phyloP scores from a whole-genome alignment of 208 protist species.

The Porcisia hertigi region DNA sequence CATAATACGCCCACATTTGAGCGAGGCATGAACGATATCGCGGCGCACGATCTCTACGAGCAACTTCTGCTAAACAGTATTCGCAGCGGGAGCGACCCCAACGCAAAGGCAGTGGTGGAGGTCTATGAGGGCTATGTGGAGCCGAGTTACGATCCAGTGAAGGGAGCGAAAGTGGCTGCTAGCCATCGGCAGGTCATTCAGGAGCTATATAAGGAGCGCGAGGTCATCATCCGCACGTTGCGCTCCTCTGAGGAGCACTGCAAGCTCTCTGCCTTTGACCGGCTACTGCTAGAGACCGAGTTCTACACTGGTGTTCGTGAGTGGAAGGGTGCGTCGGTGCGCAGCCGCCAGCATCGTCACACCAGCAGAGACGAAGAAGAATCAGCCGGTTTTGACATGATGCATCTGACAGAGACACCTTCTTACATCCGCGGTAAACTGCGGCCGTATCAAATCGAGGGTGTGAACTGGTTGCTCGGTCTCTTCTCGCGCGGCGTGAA shows the following conservation, averaged over 20 bases:
- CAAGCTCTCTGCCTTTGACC: slow-evolving; percentile 68
- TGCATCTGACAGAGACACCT: slow-evolving; percentile 84
- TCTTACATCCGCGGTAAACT: slow-evolving; percentile 92
- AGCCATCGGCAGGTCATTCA: slow-evolving; percentile 36
- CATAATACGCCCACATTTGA: slow-evolving; percentile 51
- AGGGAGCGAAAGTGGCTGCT: slow-evolving; percentile 38
- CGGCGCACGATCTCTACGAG: slow-evolving; percentile 78
- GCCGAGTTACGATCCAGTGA: slow-evolving; percentile 56
- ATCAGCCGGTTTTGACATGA: slow-evolving; percentile 52
- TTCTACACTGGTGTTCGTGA: slow-evolving; percentile 87
- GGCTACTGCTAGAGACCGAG: slow-evolving; percentile 78
- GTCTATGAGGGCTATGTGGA: slow-evolving; percentile 73
- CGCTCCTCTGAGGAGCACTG: slow-evolving; percentile 68
- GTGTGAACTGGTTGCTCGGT: slow-evolving; percentile 98
- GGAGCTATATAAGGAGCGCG: slow-evolving; percentile 60
- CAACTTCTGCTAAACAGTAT: slow-evolving; percentile 75
- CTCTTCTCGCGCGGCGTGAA: slow-evolving; percentile 97
- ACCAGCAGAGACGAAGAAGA: slow-evolving; percentile 40
- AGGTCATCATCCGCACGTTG: slow-evolving; percentile 66
- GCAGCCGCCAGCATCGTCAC: slow-evolving; percentile 33
- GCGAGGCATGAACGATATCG: slow-evolving; percentile 77
- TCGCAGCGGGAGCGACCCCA: slow-evolving; percentile 68
- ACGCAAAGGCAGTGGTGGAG: slow-evolving; percentile 55
- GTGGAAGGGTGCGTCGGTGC: slow-evolving; percentile 43
- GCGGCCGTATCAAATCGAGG: slow-evolving; percentile 97